A percentile compares a stretch with the other conserved stretches of the same genome.
Conservation (phyloP, 2,329 filamentous ascomycete genomes). For the Botrytis pseudocinerea region DNA sequence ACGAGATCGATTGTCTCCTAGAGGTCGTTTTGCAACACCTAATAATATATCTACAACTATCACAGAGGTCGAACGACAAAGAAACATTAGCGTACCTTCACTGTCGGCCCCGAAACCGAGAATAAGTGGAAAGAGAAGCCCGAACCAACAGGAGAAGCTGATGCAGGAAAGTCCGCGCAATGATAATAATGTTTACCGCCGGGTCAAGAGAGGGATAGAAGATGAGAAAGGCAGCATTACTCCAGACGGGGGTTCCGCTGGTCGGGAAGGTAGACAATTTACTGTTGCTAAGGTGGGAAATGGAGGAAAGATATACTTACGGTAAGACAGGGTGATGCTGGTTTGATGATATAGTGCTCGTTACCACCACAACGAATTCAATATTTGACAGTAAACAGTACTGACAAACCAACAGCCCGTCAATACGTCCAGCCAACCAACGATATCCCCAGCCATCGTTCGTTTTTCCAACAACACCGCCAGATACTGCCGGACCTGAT, state of each 20-base stretch:
- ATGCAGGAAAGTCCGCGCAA: slow-evolving; percentile 37
- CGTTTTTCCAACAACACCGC: slow-evolving; percentile 61
- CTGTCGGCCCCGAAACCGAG: slow-evolving; percentile 34
- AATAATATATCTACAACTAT: slow-evolving; percentile 31
- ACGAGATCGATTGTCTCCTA: slow-evolving; percentile 40
- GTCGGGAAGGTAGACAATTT: slow-evolving; percentile 52
- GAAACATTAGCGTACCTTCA: slow-evolving; percentile 31
- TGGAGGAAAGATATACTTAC: slow-evolving; percentile 79
- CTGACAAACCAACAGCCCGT: slow-evolving; percentile 50
- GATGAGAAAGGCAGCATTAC: slow-evolving; percentile 56
- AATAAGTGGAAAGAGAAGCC: slow-evolving; percentile 29
- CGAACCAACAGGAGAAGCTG: slow-evolving; percentile 33
- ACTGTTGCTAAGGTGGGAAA: slow-evolving; percentile 80
- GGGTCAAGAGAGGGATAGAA: slow-evolving; percentile 44
- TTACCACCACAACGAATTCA: slow-evolving; percentile 21
- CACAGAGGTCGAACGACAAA: slow-evolving; percentile 31
- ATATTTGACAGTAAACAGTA: slow-evolving; percentile 22
- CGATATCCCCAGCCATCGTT: slow-evolving; percentile 62
- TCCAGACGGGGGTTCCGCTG: slow-evolving; percentile 61
- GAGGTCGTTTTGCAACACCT: slow-evolving; percentile 36
- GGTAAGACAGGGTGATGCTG: slow-evolving; percentile 53
- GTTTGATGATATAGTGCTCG: slow-evolving; percentile 22
- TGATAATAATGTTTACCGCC: slow-evolving; percentile 36
- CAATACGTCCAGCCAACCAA: slow-evolving; percentile 60
- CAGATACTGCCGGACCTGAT: slow-evolving; percentile 59